A percentile compares a stretch with the other conserved stretches of the same genome.
Evolutionary conservation across 768 basidiomycete species (phyloP).

Genomic region (Infundibulicybe gibba): DNA sequence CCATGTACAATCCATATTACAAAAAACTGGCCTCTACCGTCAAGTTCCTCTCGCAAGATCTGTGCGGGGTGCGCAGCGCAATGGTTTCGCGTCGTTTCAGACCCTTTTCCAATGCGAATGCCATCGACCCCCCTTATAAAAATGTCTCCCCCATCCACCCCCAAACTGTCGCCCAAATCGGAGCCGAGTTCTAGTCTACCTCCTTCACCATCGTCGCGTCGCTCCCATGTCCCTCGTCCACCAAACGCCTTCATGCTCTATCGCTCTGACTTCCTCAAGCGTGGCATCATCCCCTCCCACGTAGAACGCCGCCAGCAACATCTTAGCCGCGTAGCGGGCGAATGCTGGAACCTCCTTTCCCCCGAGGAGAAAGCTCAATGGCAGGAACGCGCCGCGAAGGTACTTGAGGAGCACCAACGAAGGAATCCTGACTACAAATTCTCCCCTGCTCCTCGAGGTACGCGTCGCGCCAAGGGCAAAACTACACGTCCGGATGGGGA

Average conservation of each 20-base stretch:
- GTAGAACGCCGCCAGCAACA: conserved; percentile 70
- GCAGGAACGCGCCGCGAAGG: conserved; percentile 42
- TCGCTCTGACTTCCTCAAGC: conserved; percentile 60
- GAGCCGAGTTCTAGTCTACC: not conserved
- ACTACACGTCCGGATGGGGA: conserved; percentile 10
- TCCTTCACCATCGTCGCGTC: conserved; percentile 6
- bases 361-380: conserved; percentile 43
- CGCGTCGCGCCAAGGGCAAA: conserved; percentile 28
- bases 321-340: conserved; percentile 66
- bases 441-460: conserved; percentile 38
- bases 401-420: conserved; percentile 41
- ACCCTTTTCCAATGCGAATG: not conserved
- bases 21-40: not conserved
- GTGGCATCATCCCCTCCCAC: conserved; percentile 38
- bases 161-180: not conserved
- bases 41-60: conserved; percentile 7
- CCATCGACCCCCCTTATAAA: not conserved
- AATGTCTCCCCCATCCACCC: not conserved
- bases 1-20: too few relatives aligned
- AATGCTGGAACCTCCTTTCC: conserved; percentile 60
- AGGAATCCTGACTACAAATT: conserved; percentile 63
- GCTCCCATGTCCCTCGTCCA: conserved; percentile 64
- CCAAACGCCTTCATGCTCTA: conserved; percentile 85
- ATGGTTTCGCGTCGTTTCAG: conserved; percentile 6
- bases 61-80: conserved; percentile 8